phyloP scores from a whole-genome alignment of 2,329 filamentous ascomycete genomes.

The Pseudogymnoascus sp. region DNA sequence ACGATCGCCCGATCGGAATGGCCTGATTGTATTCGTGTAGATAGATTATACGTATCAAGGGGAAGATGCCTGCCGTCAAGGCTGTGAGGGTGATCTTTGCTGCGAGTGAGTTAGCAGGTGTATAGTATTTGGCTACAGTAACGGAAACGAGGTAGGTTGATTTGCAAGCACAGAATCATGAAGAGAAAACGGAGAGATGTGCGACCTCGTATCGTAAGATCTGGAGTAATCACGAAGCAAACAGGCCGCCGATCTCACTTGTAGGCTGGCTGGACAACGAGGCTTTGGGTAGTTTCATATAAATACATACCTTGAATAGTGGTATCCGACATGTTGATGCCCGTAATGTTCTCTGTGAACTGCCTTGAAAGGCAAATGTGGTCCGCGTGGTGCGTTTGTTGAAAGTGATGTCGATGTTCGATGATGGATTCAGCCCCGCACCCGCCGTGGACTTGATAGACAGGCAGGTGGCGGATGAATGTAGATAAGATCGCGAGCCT shows the following conservation, averaged over 20 bases:
- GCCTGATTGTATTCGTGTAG: constrained; percentile 2
- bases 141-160: background rate
- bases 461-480: constrained; percentile 2
- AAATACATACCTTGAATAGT: background rate
- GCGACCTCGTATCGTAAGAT: background rate
- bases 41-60: background rate
- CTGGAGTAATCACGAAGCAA: background rate
- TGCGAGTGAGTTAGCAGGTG: background rate
- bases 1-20: constrained; percentile 38
- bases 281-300: background rate
- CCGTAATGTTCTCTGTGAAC: background rate
- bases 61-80: constrained; percentile 9
- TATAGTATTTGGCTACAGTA: background rate
- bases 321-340: background rate
- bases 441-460: background rate
- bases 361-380: background rate
- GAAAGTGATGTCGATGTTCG: background rate
- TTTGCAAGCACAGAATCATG: background rate
- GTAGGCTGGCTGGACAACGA: background rate
- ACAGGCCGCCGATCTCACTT: background rate
- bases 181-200: background rate
- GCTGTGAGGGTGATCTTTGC: constrained; percentile 8
- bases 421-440: background rate
- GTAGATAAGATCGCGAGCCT: background rate
- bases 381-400: background rate